Evolutionary conservation across 1,139 yeast genomes (phyloP).

Genomic region (Debaryomycetaceae sp.): DNA sequence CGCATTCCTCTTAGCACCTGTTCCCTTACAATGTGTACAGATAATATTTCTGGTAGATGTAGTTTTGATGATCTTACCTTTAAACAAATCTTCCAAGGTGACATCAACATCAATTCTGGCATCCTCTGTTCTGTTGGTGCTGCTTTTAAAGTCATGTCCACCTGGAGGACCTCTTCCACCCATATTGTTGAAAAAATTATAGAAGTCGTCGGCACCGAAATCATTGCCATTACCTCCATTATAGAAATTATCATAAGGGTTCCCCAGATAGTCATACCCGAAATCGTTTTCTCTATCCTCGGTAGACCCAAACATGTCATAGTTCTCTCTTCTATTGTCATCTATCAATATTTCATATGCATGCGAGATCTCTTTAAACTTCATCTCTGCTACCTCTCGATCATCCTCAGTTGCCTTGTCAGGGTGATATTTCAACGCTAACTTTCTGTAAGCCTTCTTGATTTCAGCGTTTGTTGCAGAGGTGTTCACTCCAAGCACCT

Average conservation of each 20-base stretch:
- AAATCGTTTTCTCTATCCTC: conserved; percentile 25
- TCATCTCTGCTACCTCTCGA: conserved; percentile 63
- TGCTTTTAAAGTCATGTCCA: conserved; percentile 8
- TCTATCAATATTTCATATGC: conserved; percentile 77
- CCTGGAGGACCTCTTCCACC: conserved; percentile 18
- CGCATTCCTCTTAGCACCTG: conserved; percentile 68
- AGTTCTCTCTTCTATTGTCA: conserved; percentile 52
- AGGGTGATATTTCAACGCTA: conserved; percentile 75
- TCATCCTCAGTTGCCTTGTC: conserved; percentile 71
- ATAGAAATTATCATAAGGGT: conserved; percentile 43
- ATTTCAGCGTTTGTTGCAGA: conserved; percentile 66
- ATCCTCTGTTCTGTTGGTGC: conserved; percentile 50
- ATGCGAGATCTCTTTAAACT: conserved; percentile 70
- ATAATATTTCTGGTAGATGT: conserved; percentile 69
- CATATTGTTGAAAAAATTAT: conserved; percentile 59
- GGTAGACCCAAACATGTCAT: conserved; percentile 55
- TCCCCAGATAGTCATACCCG: conserved; percentile 21
- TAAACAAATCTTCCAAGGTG: conserved; percentile 70
- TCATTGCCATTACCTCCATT: conserved; percentile 28
- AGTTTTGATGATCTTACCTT: conserved; percentile 77
- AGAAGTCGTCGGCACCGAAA: conserved; percentile 65
- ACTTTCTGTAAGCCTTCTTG: conserved; percentile 70
- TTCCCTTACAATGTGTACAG: conserved; percentile 70
- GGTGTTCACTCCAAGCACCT: conserved; percentile 60
- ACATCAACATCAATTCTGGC: conserved; percentile 64